Evolutionary conservation across 2,329 filamentous ascomycete species (phyloP).

Genomic region (Exophiala oligosperma): DNA sequence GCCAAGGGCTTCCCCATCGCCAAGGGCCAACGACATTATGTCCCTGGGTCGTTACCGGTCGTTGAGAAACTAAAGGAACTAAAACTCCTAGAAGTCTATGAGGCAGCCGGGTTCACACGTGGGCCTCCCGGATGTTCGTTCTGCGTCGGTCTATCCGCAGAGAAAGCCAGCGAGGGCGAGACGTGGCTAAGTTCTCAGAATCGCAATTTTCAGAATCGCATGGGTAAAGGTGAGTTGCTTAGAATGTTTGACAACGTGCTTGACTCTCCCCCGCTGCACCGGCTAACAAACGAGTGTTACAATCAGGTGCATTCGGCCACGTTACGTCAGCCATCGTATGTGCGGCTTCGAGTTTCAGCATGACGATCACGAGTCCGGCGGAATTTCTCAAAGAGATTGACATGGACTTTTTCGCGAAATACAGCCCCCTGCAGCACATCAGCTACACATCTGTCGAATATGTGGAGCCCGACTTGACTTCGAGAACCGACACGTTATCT

Average conservation of each 20-base stretch:
- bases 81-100: conserved; percentile 41
- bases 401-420: conserved; percentile 24
- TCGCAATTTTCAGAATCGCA: conserved; percentile 49
- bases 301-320: conserved; percentile 44
- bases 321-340: conserved; percentile 49
- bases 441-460: conserved; percentile 12
- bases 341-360: conserved; percentile 48
- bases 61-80: conserved; percentile 37
- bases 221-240: conserved; percentile 40
- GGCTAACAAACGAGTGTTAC: no score
- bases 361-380: conserved; percentile 44
- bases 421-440: conserved; percentile 8
- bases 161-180: conserved; percentile 43
- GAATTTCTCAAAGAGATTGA: conserved; percentile 34
- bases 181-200: conserved; percentile 50
- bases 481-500: neutral
- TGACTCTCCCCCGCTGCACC: neutral
- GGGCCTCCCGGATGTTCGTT: conserved; percentile 47
- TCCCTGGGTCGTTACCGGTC: conserved; percentile 45
- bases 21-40: conserved; percentile 42
- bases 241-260: neutral
- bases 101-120: conserved; percentile 44
- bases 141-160: conserved; percentile 46
- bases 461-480: conserved; percentile 15
- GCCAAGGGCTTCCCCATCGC: conserved; percentile 34